Percentiles rank a stretch among this genome's conserved stretches.
Evolutionary conservation across 2,329 filamentous ascomycete genomes (phyloP).

Genomic region (Ophiostoma angusticollis): DNA sequence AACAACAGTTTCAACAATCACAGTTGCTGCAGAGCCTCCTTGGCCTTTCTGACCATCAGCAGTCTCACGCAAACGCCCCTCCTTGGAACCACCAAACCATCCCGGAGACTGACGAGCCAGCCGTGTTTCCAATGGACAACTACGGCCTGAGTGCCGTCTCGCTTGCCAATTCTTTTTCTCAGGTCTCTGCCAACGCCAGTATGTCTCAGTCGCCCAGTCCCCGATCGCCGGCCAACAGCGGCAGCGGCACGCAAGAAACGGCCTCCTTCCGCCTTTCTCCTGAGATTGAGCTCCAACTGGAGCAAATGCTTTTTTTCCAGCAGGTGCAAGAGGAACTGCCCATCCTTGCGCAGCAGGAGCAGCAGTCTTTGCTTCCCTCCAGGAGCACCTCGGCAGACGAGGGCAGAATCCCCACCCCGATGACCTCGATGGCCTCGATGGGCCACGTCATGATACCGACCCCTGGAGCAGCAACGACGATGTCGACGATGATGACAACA

Average conservation of each 20-base stretch:
- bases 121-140: constrained; percentile 27
- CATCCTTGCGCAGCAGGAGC: neutral
- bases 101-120: constrained; percentile 20
- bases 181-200: constrained; percentile 11
- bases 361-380: no score
- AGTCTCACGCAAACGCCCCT: constrained; percentile 23
- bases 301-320: constrained; percentile 2
- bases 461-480: neutral
- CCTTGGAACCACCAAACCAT: constrained; percentile 31
- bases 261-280: constrained; percentile 4
- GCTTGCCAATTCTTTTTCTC: constrained; percentile 15
- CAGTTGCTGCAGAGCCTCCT: no score
- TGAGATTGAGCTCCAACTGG: constrained; percentile 8
- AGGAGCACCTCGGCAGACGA: no score
- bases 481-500: neutral
- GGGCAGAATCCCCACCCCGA: no score
- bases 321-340: neutral
- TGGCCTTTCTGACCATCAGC: constrained; percentile 26
- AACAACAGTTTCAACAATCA: constrained; percentile 23
- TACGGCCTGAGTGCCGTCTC: constrained; percentile 22
- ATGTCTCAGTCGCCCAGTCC: constrained; percentile 19
- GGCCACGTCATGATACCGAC: no score
- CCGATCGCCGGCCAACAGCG: constrained; percentile 17
- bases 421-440: no score
- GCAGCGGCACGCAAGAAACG: constrained; percentile 16